A percentile compares a stretch with the other conserved stretches of the same genome.
Conservation (phyloP, 2,329 filamentous ascomycete genomes). For the Stemphylium lycopersici region DNA sequence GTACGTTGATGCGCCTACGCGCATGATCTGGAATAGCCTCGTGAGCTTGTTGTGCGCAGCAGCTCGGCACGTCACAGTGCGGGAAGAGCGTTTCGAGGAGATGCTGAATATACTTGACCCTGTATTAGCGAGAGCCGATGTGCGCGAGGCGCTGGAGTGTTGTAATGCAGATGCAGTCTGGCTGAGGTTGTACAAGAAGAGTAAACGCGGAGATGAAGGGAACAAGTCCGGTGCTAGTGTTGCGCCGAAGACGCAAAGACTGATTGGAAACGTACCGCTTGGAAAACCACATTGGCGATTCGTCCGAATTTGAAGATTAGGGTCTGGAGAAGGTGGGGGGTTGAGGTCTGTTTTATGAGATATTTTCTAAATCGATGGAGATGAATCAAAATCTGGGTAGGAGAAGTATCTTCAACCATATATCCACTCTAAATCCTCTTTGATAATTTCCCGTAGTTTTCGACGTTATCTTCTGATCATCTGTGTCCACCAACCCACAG, state of each 20-base stretch:
- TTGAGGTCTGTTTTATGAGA: too few relatives aligned
- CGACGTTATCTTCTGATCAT: too few relatives aligned
- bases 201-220: not conserved
- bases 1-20: slow-evolving; percentile 63
- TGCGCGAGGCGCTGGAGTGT: slow-evolving; percentile 64
- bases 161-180: slow-evolving; percentile 80
- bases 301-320: not conserved
- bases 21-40: slow-evolving; percentile 69
- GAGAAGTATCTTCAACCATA: too few relatives aligned
- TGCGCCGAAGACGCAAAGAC: not conserved
- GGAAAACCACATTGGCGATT: slow-evolving; percentile 22
- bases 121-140: slow-evolving; percentile 50
- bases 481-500: too few relatives aligned
- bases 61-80: slow-evolving; percentile 67
- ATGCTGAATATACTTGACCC: slow-evolving; percentile 66
- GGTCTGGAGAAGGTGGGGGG: not conserved
- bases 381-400: too few relatives aligned
- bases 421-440: too few relatives aligned
- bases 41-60: slow-evolving; percentile 65
- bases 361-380: too few relatives aligned
- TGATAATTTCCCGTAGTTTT: too few relatives aligned
- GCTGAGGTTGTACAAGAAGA: slow-evolving; percentile 54
- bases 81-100: slow-evolving; percentile 74
- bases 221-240: not conserved
- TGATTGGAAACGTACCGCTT: slow-evolving; percentile 5